A percentile compares a stretch with the other conserved stretches of the same genome.
These are phyloP conservation scores for Decorospora gaudefroyi DNA, from an alignment of 2,329 filamentous ascomycete species.

Conservation along the genomic window DNA sequence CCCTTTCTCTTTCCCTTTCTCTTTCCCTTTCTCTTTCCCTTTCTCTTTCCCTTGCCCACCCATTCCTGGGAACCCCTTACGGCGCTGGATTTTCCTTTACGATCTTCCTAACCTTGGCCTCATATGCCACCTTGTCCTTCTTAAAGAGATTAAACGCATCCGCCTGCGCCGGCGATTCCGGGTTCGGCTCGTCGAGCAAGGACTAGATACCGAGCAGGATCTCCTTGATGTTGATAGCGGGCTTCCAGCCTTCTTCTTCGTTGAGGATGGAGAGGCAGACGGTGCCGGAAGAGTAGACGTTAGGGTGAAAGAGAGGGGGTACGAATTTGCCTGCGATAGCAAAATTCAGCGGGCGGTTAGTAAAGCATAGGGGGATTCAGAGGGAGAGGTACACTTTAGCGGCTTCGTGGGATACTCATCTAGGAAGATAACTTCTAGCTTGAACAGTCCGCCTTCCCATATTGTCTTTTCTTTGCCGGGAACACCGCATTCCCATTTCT, in stretches of 20 bases:
- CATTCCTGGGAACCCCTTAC: conserved; percentile 43
- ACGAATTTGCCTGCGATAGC: conserved; percentile 79
- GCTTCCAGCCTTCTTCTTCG: conserved; percentile 98
- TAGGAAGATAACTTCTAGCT: conserved; percentile 88
- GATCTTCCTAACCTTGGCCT: conserved; percentile 81
- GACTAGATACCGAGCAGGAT: conserved; percentile 96
- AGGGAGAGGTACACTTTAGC: conserved; percentile 78
- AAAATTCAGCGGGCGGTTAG: no score
- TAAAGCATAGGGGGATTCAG: background rate
- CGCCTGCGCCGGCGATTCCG: conserved; percentile 93
- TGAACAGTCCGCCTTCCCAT: conserved; percentile 98
- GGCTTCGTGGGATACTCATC: conserved; percentile 99
- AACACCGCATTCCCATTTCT: conserved; percentile 95
- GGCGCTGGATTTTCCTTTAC: conserved; percentile 88
- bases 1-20: no score
- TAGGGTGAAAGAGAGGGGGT: conserved; percentile 95
- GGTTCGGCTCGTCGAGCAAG: conserved; percentile 93
- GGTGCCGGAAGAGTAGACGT: conserved; percentile 97
- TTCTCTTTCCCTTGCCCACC: background rate
- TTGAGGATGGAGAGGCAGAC: conserved; percentile 97
- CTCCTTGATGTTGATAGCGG: conserved; percentile 97
- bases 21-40: background rate
- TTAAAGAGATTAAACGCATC: conserved; percentile 98
- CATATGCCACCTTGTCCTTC: conserved; percentile 84
- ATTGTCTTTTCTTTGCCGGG: conserved; percentile 96